Evolutionary conservation across 352 stramenopile genomes (phyloP), one percentile per base, ranked within the genome.

Genomic region (Globisporangium okanoganense): DNA sequence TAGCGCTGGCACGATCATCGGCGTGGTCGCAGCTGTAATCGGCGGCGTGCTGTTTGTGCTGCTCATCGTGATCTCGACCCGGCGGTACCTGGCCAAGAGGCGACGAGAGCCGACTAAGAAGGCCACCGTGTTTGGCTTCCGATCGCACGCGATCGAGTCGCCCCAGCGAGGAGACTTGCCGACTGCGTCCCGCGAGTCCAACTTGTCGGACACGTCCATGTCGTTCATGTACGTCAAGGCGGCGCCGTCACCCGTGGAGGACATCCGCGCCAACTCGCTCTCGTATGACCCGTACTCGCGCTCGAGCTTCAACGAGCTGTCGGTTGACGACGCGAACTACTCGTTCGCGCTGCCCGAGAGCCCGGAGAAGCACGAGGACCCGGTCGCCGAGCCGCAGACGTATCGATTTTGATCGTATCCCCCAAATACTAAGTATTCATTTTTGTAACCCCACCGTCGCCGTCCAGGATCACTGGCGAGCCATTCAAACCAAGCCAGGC

Each of bases 221-320:
- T 65, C 69, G 51, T 83, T 83, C 62, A 76, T 81, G 70, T 83
- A 82, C 44, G 62, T 81, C 38, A 82, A 82, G 55, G 73, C 71
- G 10, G 65, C 69, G 53, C 65, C 55, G 7, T 83, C 72, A 14
- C 70, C 76, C 18, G 45, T 79, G 33, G 71, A 75, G 48, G 56
- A 71, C 25, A 50, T 61, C 12, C 71, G 76, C 14, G 60, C 69
- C 20, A 73, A 67, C 16, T 85, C 73, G 40, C 61, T 85, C 18
- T 85, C 76, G n/a, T 85, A 85, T 22, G 72, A 85, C 58, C 75
- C 75, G 47, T 82, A 79, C 56, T 40, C 50, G 12, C 65, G 73
- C 3, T 47, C 61, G 60, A 80, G 71, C 41, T 82, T 80, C 38
- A 59, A 64, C 35, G 65, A 78, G 49, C 63, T 65, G 27, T 64